A percentile compares a stretch with the other conserved stretches of the same genome.
Conservation (phyloP, 345 rosid genomes). For the Bruguiera sexangula region DNA sequence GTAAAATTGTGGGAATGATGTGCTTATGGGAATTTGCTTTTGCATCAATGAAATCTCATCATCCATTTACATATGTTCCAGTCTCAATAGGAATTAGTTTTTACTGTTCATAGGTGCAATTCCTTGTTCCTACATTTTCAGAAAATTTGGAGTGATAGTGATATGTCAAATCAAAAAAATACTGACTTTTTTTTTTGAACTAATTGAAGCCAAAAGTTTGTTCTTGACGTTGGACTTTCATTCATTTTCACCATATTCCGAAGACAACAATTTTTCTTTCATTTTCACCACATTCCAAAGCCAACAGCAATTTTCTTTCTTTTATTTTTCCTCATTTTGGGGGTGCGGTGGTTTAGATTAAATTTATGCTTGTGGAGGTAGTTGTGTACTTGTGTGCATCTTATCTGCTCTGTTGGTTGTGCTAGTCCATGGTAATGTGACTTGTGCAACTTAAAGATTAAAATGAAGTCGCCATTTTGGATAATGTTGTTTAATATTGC, state of each 20-base stretch:
- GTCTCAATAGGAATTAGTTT: too few relatives aligned
- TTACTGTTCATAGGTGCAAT: too few relatives aligned
- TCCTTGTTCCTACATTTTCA: too few relatives aligned
- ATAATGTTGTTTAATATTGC: neutral
- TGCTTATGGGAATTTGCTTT: neutral
- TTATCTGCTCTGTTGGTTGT: neutral
- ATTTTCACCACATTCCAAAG: too few relatives aligned
- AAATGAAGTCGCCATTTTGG: neutral
- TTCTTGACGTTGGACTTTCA: neutral
- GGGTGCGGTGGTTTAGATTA: too few relatives aligned
- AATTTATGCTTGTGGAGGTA: too few relatives aligned
- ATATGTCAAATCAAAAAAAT: neutral
- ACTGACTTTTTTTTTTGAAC: neutral
- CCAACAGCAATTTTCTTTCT: too few relatives aligned
- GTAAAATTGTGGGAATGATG: neutral
- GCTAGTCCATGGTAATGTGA: neutral
- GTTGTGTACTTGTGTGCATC: neutral
- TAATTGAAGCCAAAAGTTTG: neutral
- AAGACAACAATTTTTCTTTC: too few relatives aligned
- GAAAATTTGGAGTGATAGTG: neutral
- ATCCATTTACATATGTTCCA: too few relatives aligned
- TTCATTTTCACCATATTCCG: neutral
- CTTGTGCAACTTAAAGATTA: slow-evolving; percentile 1
- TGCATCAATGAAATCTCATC: too few relatives aligned
- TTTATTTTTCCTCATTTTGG: too few relatives aligned